Evolutionary conservation across 805 yeast species (phyloP), one percentile per base, ranked within the genome.

Genomic region (Metschnikowia picachoensis): DNA sequence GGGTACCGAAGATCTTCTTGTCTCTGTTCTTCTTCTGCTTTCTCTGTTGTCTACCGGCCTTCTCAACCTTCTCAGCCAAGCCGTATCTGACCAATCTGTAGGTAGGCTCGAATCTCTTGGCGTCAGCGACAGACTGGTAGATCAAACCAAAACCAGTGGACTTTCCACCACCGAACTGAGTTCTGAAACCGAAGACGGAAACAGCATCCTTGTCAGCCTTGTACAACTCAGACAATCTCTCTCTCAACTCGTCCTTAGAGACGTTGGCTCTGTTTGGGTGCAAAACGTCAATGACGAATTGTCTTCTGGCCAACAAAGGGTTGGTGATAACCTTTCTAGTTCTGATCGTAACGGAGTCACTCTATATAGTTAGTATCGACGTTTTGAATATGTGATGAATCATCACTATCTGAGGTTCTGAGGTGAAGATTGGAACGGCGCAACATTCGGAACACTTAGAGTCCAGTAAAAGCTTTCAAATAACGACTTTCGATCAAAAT

Each of bases 1-100:
- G 95, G 68, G 99, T 94, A 85, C 99, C 99, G 71, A 92, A 90
- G 85, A 88, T 76, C 87, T 94, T 94, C 90, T 86, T 85, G 72
- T 87, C 96, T 83, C 97, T 90, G 96, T 94, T 94, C 91, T 94
- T 92, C 90, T 87, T 89, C 83, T 92, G 98, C 80, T 94, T 94
- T 85, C 99, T 89, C 83, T 94, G 99, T 82, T 91, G 97, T 90
- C 98, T 91, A 67, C 97, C 89, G 67, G 96, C 81, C 83, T 89
- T 90, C 78, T 92, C 97, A 69, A 85, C 91, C 85, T 88, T 90
- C 65, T 79, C 80, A 72, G 96, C 97, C 73, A 91, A 83, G 70
- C 98, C 98, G 83, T 88, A 87, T 87, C 99, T 91, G 66, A 94
- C 96, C 72, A 89, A 88, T 81, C 99, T 91, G 95, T 94, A 94